A percentile compares a stretch with the other conserved stretches of the same genome.
phyloP scores from a whole-genome alignment of 1,284 basidiomycete genomes.

The Ganoderma resinaceum region DNA sequence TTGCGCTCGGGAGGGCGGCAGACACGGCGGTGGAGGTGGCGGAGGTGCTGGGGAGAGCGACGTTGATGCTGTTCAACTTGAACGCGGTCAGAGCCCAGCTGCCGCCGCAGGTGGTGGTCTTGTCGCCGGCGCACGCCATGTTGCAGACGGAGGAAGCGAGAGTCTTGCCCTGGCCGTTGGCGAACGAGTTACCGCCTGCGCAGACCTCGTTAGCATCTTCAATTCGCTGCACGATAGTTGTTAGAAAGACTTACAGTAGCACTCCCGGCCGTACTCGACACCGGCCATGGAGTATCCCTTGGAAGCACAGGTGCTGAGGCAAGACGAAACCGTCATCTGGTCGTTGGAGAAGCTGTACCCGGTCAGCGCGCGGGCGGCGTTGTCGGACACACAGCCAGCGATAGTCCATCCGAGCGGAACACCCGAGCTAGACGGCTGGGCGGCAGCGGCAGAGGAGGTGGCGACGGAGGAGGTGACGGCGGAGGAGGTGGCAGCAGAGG shows the following conservation, averaged over 20 bases:
- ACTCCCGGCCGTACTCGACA: slow-evolving; percentile 38
- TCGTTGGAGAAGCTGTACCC: slow-evolving; percentile 29
- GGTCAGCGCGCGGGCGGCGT: slow-evolving; percentile 28
- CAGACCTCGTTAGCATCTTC: background rate
- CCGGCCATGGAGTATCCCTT: slow-evolving; percentile 36
- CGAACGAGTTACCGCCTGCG: slow-evolving; percentile 33
- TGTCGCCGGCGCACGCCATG: slow-evolving; percentile 32
- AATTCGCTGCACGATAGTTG: background rate
- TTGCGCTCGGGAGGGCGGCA: slow-evolving; percentile 1
- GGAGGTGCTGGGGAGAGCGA: slow-evolving; percentile 15
- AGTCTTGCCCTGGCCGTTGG: slow-evolving; percentile 28
- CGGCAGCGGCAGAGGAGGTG: background rate
- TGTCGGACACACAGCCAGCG: slow-evolving; percentile 30
- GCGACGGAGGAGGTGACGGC: background rate
- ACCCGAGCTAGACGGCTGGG: slow-evolving; percentile 1
- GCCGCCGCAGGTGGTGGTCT: slow-evolving; percentile 30
- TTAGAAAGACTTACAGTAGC: slow-evolving; percentile 32
- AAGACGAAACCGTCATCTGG: slow-evolving; percentile 24
- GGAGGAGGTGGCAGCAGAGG: background rate
- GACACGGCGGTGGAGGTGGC: background rate
- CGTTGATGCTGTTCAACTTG: slow-evolving; percentile 12
- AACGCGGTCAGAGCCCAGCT: slow-evolving; percentile 33
- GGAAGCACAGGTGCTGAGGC: slow-evolving; percentile 29
- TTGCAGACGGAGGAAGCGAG: slow-evolving; percentile 28
- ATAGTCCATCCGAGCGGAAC: slow-evolving; percentile 17